Percentiles rank a stretch among this genome's conserved stretches.
Evolutionary conservation across 176 grass and related monocot genomes (phyloP).

Genomic region (Bromus sterilis): DNA sequence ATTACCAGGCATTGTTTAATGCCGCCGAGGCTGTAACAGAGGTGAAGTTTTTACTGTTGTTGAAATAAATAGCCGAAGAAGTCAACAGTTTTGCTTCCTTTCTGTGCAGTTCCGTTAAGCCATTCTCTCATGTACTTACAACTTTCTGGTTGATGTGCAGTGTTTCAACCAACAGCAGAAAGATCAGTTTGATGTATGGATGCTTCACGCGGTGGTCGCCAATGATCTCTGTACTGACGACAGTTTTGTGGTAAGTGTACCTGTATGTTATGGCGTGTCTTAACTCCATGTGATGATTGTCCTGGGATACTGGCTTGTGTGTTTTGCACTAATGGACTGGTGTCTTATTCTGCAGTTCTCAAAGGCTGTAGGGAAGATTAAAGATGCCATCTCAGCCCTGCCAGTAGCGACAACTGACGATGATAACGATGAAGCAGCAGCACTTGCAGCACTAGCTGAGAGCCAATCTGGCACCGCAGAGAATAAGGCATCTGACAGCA

Average conservation of each 20-base stretch:
- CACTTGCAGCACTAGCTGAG: constrained; percentile 39
- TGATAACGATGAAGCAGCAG: constrained; percentile 60
- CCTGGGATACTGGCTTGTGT: neutral
- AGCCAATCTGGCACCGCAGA: constrained; percentile 15
- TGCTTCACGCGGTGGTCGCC: constrained; percentile 72
- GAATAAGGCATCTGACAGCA: neutral
- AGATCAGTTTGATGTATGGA: constrained; percentile 67
- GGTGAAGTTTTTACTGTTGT: constrained; percentile 34
- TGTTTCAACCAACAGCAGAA: constrained; percentile 63
- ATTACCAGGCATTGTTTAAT: constrained; percentile 63
- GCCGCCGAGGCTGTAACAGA: constrained; percentile 54
- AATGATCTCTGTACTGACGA: constrained; percentile 98
- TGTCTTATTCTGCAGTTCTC: constrained; percentile 47
- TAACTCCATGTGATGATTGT: neutral
- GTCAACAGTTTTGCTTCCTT: neutral
- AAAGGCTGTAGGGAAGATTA: constrained; percentile 83
- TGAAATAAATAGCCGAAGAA: neutral
- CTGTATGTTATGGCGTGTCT: neutral
- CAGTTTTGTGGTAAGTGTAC: constrained; percentile 89
- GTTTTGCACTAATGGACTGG: neutral
- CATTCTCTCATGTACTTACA: neutral
- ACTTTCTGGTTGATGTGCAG: constrained; percentile 39
- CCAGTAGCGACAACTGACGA: constrained; percentile 57
- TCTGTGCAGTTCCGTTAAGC: neutral
- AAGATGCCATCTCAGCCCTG: constrained; percentile 66